Base-by-base conservation (phyloP, 2,329 filamentous ascomycete species). In the Neofusicoccum ribis region DNA sequence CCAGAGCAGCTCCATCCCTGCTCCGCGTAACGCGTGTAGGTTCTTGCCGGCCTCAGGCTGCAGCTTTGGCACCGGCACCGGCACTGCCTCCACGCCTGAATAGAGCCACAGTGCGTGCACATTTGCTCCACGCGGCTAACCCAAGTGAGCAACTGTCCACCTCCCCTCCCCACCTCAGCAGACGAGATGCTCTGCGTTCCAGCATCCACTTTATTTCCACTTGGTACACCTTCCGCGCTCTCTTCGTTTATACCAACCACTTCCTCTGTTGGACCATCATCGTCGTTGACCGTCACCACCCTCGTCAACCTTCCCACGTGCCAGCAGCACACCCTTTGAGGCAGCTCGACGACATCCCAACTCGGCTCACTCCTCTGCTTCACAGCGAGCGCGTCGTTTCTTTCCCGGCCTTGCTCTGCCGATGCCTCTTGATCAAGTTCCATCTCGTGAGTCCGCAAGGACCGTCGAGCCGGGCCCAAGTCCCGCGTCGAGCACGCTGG, bases 31-130 rank as follows among this genome's bases (percentile, higher is more conserved):
- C 76, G 68, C 14, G 70, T 74, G 62, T 75, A 78, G 7, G 72
- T 72, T 63, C 68, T 70, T 47, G 74, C 71, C 8, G 67, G 39
- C 31, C 67, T 67, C 6, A 70, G 54, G 9, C 70, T 69, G 64
- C 76, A 78, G 61, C 70, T 77, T 23, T 73, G 68, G 66, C 77
- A 78, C 0, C 52, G 50, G 66, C 71, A 77, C 17, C 56, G 52
- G 65, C 76, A 78, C 17, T 65, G 60, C 2, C 49, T 20, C 73
- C 72, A 75, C 1, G 54, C 69, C 27, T 70, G 62, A n/a, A 77
- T 69, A 3, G 65, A 65, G 15, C 75, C 74, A 62, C 74, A 75
- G 61, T 77, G 75, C 69, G 76, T 74, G 62, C 77, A 78, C 69
- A 78, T 73, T 5, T 68, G 60, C 46, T 69, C 65, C 34, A 66